These are phyloP conservation scores for Noccaea caerulescens DNA, from an alignment of 345 rosid genomes.

Conservation along the genomic window DNA sequence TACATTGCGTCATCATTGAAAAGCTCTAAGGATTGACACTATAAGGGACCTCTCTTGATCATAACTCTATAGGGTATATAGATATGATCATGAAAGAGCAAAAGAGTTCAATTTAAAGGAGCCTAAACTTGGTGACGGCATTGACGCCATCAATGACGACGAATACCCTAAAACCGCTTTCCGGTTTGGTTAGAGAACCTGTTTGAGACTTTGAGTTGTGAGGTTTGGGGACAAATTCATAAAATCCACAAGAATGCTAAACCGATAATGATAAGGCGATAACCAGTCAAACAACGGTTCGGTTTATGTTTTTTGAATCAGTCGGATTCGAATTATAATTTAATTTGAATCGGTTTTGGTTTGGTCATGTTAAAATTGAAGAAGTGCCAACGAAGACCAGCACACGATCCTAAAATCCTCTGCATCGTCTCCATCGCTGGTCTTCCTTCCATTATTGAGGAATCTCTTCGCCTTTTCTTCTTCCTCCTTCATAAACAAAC, in stretches of 20 bases:
- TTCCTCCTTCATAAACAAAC: conserved; percentile 8
- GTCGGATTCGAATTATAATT: not conserved
- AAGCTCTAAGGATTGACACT: too few relatives aligned
- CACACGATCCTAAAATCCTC: conserved; percentile 37
- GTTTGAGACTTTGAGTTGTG: not conserved
- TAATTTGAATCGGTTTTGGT: conserved; percentile 39
- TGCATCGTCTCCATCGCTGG: conserved; percentile 47
- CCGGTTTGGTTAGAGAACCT: conserved; percentile 19
- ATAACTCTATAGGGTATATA: not conserved
- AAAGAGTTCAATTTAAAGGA: not conserved
- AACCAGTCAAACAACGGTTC: conserved; percentile 13
- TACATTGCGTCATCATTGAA: too few relatives aligned
- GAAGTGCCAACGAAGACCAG: conserved; percentile 50
- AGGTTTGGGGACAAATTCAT: conserved; percentile 1
- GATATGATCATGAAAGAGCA: not conserved
- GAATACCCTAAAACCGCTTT: not conserved
- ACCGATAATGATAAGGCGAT: not conserved
- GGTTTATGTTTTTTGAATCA: not conserved
- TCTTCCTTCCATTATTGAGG: conserved; percentile 35
- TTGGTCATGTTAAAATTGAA: conserved; percentile 35
- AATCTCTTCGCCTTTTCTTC: conserved; percentile 23
- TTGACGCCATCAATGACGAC: conserved; percentile 22
- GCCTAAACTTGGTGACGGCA: not conserved
- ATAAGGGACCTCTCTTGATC: too few relatives aligned
- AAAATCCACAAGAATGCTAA: not conserved